phyloP scores from a whole-genome alignment of 2,329 filamentous ascomycete species.

The Paraphoma chrysanthemicola region DNA sequence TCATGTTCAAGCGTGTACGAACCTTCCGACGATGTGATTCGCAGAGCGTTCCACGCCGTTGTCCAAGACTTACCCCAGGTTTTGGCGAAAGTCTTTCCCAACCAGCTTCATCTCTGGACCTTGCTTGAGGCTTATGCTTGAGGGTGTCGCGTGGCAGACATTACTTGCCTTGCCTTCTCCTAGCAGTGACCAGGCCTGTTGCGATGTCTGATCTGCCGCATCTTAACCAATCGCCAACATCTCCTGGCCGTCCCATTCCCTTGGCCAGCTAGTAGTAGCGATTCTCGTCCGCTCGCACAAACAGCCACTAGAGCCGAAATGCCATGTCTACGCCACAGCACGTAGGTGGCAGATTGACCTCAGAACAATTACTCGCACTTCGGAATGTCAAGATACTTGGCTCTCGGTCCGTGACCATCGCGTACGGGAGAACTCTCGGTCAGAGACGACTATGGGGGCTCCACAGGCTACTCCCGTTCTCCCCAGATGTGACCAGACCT shows the following conservation, averaged over 20 bases:
- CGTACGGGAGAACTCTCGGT: background rate
- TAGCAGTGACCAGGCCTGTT: background rate
- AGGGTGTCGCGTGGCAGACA: background rate
- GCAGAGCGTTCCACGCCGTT: no score
- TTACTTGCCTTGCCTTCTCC: background rate
- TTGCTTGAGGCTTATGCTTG: no score
- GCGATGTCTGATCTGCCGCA: background rate
- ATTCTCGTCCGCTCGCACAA: background rate
- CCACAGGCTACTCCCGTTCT: conserved; percentile 1
- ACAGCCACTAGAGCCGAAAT: background rate
- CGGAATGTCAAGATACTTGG: background rate
- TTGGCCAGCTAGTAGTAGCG: no score
- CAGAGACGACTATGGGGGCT: background rate
- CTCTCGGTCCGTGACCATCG: background rate
- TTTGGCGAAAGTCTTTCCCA: no score
- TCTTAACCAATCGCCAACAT: background rate
- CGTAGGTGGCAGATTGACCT: background rate
- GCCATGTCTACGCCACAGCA: background rate
- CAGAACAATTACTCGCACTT: background rate
- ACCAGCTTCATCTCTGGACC: no score
- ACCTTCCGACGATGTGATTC: no score
- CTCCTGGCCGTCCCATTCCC: background rate
- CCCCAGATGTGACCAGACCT: conserved; percentile 9
- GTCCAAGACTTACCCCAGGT: no score
- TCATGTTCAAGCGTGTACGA: no score